These are phyloP conservation scores for Talaromyces wortmannii DNA, from an alignment of 495 filamentous ascomycete species.

Conservation along the genomic window DNA sequence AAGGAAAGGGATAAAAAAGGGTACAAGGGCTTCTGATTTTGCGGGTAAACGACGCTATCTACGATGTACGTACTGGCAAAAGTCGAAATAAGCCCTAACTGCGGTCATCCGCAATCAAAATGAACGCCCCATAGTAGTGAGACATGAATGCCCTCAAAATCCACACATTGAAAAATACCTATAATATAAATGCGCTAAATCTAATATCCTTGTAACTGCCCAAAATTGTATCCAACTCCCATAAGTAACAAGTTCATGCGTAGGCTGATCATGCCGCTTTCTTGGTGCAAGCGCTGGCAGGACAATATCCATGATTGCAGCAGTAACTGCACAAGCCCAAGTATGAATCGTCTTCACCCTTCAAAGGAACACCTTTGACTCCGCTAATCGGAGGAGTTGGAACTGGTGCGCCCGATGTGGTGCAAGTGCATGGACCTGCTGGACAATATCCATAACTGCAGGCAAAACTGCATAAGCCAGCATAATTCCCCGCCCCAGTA, in stretches of 20 bases:
- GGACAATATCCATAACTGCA: slow-evolving; percentile 36
- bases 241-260: not conserved
- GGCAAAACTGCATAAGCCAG: slow-evolving; percentile 32
- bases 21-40: too few relatives aligned
- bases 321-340: slow-evolving; percentile 33
- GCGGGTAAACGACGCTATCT: too few relatives aligned
- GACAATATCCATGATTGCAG: slow-evolving; percentile 36
- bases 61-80: too few relatives aligned
- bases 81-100: too few relatives aligned
- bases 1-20: too few relatives aligned
- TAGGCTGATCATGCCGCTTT: not conserved
- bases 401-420: slow-evolving; percentile 17
- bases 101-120: too few relatives aligned
- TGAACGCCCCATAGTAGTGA: too few relatives aligned
- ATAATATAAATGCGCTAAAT: not conserved
- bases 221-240: not conserved
- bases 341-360: slow-evolving; percentile 26
- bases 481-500: slow-evolving; percentile 30
- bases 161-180: too few relatives aligned
- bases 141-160: too few relatives aligned
- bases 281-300: slow-evolving; percentile 24
- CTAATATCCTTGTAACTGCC: not conserved
- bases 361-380: slow-evolving; percentile 18
- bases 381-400: slow-evolving; percentile 17
- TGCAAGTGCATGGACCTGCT: slow-evolving; percentile 31